Base-by-base conservation (phyloP, 768 basidiomycete genomes). In the Boletus rubropictus region DNA sequence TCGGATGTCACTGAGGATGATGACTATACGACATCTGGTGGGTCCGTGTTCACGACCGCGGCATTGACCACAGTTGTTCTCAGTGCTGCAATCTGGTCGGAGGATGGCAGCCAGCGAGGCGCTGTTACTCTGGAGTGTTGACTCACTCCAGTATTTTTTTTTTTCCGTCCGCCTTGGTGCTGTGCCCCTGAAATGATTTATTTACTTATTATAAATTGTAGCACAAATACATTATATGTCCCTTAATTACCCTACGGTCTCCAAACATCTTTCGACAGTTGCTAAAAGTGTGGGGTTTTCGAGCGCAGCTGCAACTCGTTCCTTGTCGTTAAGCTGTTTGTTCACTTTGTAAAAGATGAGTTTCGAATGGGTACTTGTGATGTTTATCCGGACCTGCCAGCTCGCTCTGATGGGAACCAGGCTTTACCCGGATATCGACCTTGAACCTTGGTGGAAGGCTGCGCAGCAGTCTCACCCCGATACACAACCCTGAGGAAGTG, bases 251-350 rank as follows among this genome's bases (percentile, higher is more conserved):
- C 37, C 57, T 29, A 67, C 72, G 7, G 72, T 72, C 10, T 69
- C 66, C 18, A 89, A 69, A 60, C 84, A 86, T 27, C 84, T 83
- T 64, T 98, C 94, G 9, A 99, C 81, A 0, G 90, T 89, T 45
- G 86, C 85, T 2, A 97, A 63, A 5, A 99, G 76, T 24, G 85
- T 78, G 3, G 81, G 77, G 67, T 98, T 98, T 67, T 99, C 96
- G 39, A 98, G 74, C 1, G 96, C 96, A 10, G 96, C 96, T 21
- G 93, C 93, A 2, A 98, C 96, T 33, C 96, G 78, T 68, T 99
- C 96, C 68, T 99, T 99, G 71, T 99, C 96, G 59, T 99, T 99
- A 28, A 99, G 75, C 60, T 99, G 96, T 65, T 97, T 97, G 69
- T 98, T 99, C 10, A 99, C 96, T 95, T 53, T 39, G 21, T 7